These are phyloP conservation scores for Tylopilus sp. DNA, from an alignment of 768 basidiomycete species.

Conservation along the genomic window DNA sequence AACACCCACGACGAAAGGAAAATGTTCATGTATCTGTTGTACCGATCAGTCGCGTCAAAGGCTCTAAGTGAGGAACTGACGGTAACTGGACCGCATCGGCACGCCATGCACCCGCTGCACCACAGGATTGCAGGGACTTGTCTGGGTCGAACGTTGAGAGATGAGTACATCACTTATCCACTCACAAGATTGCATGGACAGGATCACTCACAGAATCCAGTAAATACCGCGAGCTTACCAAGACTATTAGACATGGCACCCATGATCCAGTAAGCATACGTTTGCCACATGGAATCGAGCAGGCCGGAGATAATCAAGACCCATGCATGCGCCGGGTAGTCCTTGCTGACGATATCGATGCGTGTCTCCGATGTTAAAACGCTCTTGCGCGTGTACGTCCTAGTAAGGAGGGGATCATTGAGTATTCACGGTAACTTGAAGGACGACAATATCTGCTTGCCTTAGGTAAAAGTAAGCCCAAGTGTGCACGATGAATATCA, in stretches of 20 bases:
- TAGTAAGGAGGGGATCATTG: not conserved
- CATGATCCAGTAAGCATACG: slow-evolving; percentile 79
- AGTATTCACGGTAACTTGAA: too few relatives aligned
- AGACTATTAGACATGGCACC: slow-evolving; percentile 86
- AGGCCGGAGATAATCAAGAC: slow-evolving; percentile 74
- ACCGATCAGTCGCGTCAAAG: not conserved
- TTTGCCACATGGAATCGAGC: slow-evolving; percentile 85
- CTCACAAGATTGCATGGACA: not conserved
- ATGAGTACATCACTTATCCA: not conserved
- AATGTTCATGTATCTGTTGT: slow-evolving; percentile 58
- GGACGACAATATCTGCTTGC: slow-evolving; percentile 33
- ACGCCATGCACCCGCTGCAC: slow-evolving; percentile 69
- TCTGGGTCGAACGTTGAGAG: slow-evolving; percentile 35
- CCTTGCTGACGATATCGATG: slow-evolving; percentile 57
- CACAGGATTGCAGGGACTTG: slow-evolving; percentile 74
- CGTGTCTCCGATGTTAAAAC: slow-evolving; percentile 31
- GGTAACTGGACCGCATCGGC: slow-evolving; percentile 61
- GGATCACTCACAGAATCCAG: slow-evolving; percentile 71
- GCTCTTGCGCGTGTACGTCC: slow-evolving; percentile 55
- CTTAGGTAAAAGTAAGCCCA: not conserved
- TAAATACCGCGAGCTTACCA: slow-evolving; percentile 73
- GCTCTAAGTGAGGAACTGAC: slow-evolving; percentile 44
- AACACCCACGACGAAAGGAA: slow-evolving; percentile 73
- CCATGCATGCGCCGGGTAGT: slow-evolving; percentile 55
- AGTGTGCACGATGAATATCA: too few relatives aligned